These are phyloP conservation scores for Dinochytrium kinnereticum DNA, from an alignment of 371 early-diverging fungal genomes.

Conservation along the genomic window DNA sequence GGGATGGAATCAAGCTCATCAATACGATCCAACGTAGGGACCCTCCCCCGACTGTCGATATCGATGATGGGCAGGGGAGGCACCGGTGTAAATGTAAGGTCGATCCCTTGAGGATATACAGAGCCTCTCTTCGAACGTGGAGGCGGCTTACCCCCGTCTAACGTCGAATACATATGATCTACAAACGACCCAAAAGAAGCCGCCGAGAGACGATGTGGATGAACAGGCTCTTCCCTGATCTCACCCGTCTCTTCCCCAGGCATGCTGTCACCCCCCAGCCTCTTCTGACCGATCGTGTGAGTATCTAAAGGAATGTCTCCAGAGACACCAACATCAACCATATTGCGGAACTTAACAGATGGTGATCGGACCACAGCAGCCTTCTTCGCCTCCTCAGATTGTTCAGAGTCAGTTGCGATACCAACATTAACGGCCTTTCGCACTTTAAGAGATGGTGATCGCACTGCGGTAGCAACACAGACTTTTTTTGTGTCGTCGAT, in stretches of 20 bases:
- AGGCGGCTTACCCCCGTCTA: not conserved
- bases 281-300: not conserved
- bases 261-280: too few species aligned
- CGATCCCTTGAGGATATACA: not conserved
- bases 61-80: too few species aligned
- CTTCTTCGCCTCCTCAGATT: not conserved
- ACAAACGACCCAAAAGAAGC: not conserved
- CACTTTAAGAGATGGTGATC: not conserved
- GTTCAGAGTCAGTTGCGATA: too few species aligned
- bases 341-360: not conserved
- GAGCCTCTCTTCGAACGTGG: slow-evolving; percentile 1
- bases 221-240: too few species aligned
- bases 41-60: too few species aligned
- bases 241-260: too few species aligned
- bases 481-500: too few species aligned
- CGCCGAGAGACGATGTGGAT: too few species aligned
- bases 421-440: not conserved
- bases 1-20: too few species aligned
- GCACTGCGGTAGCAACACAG: not conserved
- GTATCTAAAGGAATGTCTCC: not conserved
- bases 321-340: slow-evolving; percentile 4
- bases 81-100: too few species aligned
- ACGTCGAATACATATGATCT: not conserved
- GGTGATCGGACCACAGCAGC: not conserved
- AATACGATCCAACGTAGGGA: too few species aligned